Evolutionary conservation across 225 moss, liverwort and hornwort species (phyloP).

Genomic region (Asterella californica): DNA sequence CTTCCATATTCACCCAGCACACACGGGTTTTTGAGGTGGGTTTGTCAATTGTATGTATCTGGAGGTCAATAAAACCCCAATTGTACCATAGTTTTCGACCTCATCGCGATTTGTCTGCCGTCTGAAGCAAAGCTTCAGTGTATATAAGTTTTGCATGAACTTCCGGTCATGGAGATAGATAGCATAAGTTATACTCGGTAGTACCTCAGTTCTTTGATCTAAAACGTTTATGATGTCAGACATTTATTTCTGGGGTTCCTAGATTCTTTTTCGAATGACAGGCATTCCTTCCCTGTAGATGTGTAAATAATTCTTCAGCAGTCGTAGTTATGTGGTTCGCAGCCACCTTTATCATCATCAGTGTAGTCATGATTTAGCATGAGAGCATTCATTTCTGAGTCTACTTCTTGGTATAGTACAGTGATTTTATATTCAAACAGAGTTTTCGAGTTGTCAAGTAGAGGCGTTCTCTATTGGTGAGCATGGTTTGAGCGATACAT

Average conservation of each 20-base stretch:
- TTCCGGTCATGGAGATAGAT: slow-evolving; percentile 4
- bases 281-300: not conserved
- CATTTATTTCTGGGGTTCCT: not conserved
- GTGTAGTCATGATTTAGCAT: not conserved
- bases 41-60: not conserved
- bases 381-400: not conserved
- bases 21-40: not conserved
- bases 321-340: not conserved
- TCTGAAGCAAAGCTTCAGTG: slow-evolving; percentile 13
- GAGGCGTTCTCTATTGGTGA: not conserved
- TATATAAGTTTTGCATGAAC: not conserved
- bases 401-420: not conserved
- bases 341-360: not conserved
- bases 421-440: not conserved
- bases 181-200: not conserved
- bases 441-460: not conserved
- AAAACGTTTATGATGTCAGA: not conserved
- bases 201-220: slow-evolving; percentile 2
- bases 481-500: not conserved
- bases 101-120: not conserved
- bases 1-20: not conserved
- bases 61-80: not conserved
- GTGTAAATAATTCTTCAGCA: slow-evolving; percentile 15
- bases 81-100: slow-evolving; percentile 15
- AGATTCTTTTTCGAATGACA: not conserved